A percentile compares a stretch with the other conserved stretches of the same genome.
Conservation (phyloP, 768 basidiomycete genomes). For the Leccinum rimulosum region DNA sequence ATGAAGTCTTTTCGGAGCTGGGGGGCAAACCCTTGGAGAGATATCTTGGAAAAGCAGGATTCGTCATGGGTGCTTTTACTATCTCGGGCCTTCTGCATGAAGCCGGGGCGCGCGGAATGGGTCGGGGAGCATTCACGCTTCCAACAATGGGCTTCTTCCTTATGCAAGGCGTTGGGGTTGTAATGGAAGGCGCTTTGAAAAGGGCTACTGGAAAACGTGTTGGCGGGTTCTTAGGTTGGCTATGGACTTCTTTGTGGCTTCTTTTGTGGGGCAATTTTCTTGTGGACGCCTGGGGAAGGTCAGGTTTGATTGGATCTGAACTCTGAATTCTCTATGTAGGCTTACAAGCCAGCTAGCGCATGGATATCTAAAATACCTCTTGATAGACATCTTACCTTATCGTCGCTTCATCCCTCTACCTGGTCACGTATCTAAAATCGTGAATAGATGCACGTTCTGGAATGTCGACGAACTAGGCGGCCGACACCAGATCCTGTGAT, state of each 20-base stretch:
- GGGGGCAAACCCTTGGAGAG: conserved; percentile 44
- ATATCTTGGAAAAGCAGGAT: conserved; percentile 47
- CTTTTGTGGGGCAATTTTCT: conserved; percentile 46
- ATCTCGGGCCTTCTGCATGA: conserved; percentile 60
- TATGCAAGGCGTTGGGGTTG: conserved; percentile 50
- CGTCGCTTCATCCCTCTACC: no score
- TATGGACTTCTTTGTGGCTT: conserved; percentile 53
- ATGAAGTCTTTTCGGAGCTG: conserved; percentile 51
- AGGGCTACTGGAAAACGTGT: conserved; percentile 42
- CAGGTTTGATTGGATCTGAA: conserved; percentile 20
- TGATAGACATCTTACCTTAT: no score
- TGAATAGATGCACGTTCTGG: no score
- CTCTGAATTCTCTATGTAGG: not conserved
- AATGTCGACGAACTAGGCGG: no score
- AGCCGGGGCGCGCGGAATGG: conserved; percentile 57
- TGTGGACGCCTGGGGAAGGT: conserved; percentile 40
- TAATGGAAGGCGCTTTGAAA: conserved; percentile 51
- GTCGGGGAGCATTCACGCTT: conserved; percentile 45
- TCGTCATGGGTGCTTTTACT: conserved; percentile 56
- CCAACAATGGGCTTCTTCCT: conserved; percentile 52
- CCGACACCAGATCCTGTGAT: no score
- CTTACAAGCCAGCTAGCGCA: conserved; percentile 13
- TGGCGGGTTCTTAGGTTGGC: conserved; percentile 45
- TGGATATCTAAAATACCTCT: conserved; percentile 2
- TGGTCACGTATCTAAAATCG: no score